Percentiles rank a stretch among this genome's conserved stretches.
Evolutionary conservation across 495 filamentous ascomycete genomes (phyloP).

Genomic region (Penicillium coffeae): DNA sequence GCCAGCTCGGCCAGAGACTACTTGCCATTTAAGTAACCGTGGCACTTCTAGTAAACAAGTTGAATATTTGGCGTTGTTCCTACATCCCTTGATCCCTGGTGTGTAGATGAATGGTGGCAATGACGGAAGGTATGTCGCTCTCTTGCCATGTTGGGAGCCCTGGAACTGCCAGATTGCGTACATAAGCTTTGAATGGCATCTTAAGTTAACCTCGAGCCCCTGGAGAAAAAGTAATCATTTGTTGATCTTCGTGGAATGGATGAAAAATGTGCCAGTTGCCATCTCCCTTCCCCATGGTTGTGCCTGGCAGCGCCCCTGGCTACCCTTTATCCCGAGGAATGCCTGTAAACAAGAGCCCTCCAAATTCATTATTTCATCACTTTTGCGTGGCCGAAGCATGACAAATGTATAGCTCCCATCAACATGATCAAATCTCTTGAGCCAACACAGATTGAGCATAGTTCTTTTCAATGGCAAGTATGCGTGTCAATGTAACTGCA

Average conservation of each 20-base stretch:
- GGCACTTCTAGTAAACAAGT: conserved; percentile 3
- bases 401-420: not conserved
- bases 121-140: conserved; percentile 20
- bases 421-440: not conserved
- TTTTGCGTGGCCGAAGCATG: too few relatives aligned
- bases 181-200: conserved; percentile 21
- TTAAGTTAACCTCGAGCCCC: not conserved
- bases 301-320: conserved; percentile 15
- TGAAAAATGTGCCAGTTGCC: conserved; percentile 24
- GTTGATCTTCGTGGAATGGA: conserved; percentile 20
- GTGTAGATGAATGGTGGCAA: not conserved
- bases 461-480: too few relatives aligned
- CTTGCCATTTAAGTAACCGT: conserved; percentile 15
- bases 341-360: conserved; percentile 2
- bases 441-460: not conserved
- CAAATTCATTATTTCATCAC: not conserved
- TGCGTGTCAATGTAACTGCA: too few relatives aligned
- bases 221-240: not conserved
- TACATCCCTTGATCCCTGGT: conserved; percentile 20
- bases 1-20: not conserved
- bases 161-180: not conserved
- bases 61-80: conserved; percentile 7
- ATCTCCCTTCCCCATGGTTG: conserved; percentile 4
- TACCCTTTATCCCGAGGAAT: conserved; percentile 22
- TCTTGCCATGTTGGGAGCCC: not conserved